Evolutionary conservation across 2,329 filamentous ascomycete species (phyloP).

Genomic region (Penicillium hesseltinei): DNA sequence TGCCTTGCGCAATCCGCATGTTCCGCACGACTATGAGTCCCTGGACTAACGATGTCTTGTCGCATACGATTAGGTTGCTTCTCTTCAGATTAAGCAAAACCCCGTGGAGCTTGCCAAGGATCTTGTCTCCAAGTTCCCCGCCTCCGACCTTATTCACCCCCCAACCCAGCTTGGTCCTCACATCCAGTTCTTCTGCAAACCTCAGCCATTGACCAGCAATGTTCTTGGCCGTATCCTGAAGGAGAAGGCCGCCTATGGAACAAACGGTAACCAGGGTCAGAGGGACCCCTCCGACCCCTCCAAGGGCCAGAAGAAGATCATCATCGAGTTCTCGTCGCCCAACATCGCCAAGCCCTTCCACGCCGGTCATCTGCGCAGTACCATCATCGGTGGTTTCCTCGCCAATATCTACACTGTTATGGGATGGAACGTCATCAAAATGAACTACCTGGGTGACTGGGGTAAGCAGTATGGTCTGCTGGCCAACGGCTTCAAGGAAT

Average conservation of each 20-base stretch:
- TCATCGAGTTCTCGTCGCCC: slow-evolving; percentile 65
- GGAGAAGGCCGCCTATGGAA: slow-evolving; percentile 57
- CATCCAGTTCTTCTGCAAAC: slow-evolving; percentile 66
- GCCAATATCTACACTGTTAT: slow-evolving; percentile 60
- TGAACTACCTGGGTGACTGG: slow-evolving; percentile 70
- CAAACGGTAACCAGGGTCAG: slow-evolving; percentile 58
- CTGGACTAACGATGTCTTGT: neutral
- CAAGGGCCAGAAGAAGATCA: slow-evolving; percentile 57
- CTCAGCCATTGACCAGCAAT: slow-evolving; percentile 54
- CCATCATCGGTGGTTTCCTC: slow-evolving; percentile 66
- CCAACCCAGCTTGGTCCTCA: slow-evolving; percentile 59
- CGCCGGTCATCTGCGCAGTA: slow-evolving; percentile 63
- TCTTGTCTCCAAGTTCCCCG: slow-evolving; percentile 57
- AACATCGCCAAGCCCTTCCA: slow-evolving; percentile 69
- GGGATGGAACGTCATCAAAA: slow-evolving; percentile 61
- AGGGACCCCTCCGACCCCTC: slow-evolving; percentile 57
- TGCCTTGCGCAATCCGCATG: neutral
- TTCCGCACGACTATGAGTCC: neutral
- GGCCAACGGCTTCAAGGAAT: slow-evolving; percentile 61
- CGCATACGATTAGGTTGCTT: slow-evolving; percentile 33
- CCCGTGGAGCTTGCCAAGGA: slow-evolving; percentile 57
- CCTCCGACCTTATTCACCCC: slow-evolving; percentile 57
- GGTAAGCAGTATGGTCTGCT: slow-evolving; percentile 66
- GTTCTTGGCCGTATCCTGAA: slow-evolving; percentile 61
- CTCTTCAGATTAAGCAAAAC: slow-evolving; percentile 56